Percentiles rank a stretch among this genome's conserved stretches.
Evolutionary conservation across 2,329 filamentous ascomycete genomes (phyloP).

Genomic region (Capronia epimyces): DNA sequence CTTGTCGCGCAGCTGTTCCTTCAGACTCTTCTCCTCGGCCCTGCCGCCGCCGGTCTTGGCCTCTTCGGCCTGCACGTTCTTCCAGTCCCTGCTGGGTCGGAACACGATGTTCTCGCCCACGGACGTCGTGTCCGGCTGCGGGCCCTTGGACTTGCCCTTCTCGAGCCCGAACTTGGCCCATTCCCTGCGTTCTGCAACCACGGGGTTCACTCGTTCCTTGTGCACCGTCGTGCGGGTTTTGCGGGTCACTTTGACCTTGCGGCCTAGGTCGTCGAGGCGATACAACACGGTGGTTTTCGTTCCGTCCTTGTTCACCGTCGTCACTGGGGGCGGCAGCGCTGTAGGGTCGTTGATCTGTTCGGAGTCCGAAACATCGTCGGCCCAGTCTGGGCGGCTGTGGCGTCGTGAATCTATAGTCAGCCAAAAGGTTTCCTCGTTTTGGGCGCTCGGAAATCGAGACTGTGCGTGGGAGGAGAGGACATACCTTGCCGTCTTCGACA

Average conservation of each 20-base stretch:
- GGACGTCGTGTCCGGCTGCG: slow-evolving; percentile 81
- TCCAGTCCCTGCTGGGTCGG: slow-evolving; percentile 89
- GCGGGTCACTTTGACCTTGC: slow-evolving; percentile 95
- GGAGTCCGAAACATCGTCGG: slow-evolving; percentile 59
- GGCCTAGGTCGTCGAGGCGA: slow-evolving; percentile 83
- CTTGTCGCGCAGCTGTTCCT: slow-evolving; percentile 82
- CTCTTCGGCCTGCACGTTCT: slow-evolving; percentile 78
- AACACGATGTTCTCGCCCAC: slow-evolving; percentile 98
- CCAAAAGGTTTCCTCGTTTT: neutral
- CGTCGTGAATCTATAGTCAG: slow-evolving; percentile 17
- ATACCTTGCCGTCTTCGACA: slow-evolving; percentile 28
- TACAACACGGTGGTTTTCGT: slow-evolving; percentile 93
- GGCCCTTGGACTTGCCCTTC: slow-evolving; percentile 76
- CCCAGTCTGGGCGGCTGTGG: slow-evolving; percentile 29
- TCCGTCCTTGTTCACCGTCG: slow-evolving; percentile 95
- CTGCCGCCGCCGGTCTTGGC: slow-evolving; percentile 41
- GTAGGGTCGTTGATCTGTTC: slow-evolving; percentile 78
- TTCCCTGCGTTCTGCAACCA: slow-evolving; percentile 86
- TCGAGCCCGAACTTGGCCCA: slow-evolving; percentile 92
- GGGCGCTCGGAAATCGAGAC: neutral
- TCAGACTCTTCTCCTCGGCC: slow-evolving; percentile 63
- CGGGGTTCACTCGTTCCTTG: slow-evolving; percentile 91
- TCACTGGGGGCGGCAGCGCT: slow-evolving; percentile 76
- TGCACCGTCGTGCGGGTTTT: slow-evolving; percentile 88
- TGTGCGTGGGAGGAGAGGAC: slow-evolving; percentile 5